These are phyloP conservation scores for Alloteropsis angusta DNA, from an alignment of 202 grass and related monocot species.

Conservation along the genomic window DNA sequence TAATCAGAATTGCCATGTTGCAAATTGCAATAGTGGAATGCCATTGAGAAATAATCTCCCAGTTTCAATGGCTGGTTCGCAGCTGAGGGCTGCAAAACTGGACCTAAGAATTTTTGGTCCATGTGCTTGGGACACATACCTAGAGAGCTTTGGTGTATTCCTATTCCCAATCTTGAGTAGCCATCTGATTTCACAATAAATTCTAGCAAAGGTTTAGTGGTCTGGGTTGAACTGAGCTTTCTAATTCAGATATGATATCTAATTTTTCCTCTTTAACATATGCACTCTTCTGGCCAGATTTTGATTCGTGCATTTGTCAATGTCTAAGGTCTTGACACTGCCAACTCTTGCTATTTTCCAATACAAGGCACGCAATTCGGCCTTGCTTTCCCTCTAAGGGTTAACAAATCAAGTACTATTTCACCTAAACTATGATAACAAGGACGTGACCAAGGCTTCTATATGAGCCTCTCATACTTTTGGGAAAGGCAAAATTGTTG, in stretches of 20 bases:
- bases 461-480: conserved; percentile 12
- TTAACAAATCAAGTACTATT: not conserved
- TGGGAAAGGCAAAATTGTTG: conserved; percentile 5
- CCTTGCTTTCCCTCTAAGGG: not conserved
- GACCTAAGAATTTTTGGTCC: not conserved
- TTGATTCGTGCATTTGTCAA: not conserved
- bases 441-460: conserved; percentile 25
- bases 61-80: not conserved
- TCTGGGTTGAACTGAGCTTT: not conserved
- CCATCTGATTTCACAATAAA: not conserved
- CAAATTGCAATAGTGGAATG: not conserved
- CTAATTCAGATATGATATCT: not conserved
- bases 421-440: conserved; percentile 7
- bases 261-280: not conserved
- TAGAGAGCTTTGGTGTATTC: not conserved
- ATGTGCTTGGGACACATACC: not conserved
- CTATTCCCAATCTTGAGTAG: not conserved
- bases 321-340: not conserved
- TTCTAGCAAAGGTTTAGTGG: not conserved
- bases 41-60: not conserved
- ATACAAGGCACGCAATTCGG: not conserved
- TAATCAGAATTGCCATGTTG: not conserved
- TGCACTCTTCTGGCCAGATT: not conserved
- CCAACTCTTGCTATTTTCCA: not conserved
- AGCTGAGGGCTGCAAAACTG: not conserved